A percentile compares a stretch with the other conserved stretches of the same genome.
Evolutionary conservation across 768 basidiomycete species (phyloP).

Genomic region (Crepidotus variabilis): DNA sequence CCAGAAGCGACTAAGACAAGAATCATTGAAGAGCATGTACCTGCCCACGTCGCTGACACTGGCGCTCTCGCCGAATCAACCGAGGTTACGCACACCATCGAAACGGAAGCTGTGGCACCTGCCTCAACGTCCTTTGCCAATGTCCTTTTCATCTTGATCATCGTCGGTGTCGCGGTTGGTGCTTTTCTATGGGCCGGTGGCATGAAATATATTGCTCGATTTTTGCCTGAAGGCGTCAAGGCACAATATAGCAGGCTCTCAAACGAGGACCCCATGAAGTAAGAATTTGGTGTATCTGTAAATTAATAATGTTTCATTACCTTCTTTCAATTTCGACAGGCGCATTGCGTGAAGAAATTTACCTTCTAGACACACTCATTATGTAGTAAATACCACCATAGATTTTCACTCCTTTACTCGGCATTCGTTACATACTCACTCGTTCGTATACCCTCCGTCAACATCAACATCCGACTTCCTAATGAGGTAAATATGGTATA

Average conservation of each 20-base stretch:
- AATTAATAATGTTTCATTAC: slow-evolving; percentile 9
- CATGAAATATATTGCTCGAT: slow-evolving; percentile 37
- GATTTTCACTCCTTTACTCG: no score
- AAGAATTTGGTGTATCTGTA: slow-evolving; percentile 19
- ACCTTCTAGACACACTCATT: neutral
- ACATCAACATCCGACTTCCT: no score
- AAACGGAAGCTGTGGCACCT: slow-evolving; percentile 2
- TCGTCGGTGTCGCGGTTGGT: slow-evolving; percentile 41
- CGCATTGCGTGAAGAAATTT: slow-evolving; percentile 20
- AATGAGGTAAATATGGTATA: no score
- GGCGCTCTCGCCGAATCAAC: slow-evolving; percentile 8
- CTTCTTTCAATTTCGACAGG: slow-evolving; percentile 16
- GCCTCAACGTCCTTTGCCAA: slow-evolving; percentile 20
- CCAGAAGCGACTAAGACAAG: slow-evolving; percentile 11
- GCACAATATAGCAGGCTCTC: slow-evolving; percentile 43
- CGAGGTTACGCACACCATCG: slow-evolving; percentile 6
- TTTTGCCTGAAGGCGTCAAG: slow-evolving; percentile 31
- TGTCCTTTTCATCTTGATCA: slow-evolving; percentile 33
- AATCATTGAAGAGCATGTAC: slow-evolving; percentile 11
- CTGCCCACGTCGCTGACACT: slow-evolving; percentile 9
- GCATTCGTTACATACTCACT: no score
- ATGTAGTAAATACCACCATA: no score
- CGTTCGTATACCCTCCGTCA: no score
- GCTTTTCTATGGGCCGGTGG: slow-evolving; percentile 53
- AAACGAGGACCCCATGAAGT: slow-evolving; percentile 51